Percentiles rank a stretch among this genome's conserved stretches.
phyloP scores from a whole-genome alignment of 2,329 filamentous ascomycete genomes.

The Fusarium papillatum region DNA sequence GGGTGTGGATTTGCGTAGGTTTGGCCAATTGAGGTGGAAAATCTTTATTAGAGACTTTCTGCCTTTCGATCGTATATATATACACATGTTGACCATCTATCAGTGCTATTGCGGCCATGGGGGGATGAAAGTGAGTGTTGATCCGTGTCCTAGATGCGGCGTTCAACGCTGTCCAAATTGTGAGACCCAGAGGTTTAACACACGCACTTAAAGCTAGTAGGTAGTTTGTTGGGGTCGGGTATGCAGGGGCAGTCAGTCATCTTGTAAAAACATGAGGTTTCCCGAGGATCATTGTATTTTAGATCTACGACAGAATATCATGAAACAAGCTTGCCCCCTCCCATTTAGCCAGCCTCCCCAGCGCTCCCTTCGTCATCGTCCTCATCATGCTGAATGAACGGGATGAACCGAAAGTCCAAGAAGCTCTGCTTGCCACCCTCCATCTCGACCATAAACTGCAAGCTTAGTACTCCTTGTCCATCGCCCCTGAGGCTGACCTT shows the following conservation, averaged over 20 bases:
- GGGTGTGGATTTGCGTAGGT: not conserved
- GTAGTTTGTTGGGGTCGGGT: too few relatives aligned
- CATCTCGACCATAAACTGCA: conserved; percentile 97
- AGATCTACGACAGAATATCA: not conserved
- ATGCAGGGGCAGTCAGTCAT: too few relatives aligned
- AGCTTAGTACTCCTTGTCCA: conserved; percentile 87
- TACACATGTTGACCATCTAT: rapidly evolving
- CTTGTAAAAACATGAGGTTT: not conserved
- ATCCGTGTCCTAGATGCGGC: not conserved
- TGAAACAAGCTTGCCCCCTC: conserved; percentile 4
- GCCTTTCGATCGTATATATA: not conserved
- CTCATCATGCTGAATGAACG: conserved; percentile 73
- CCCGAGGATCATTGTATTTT: conserved; percentile 8
- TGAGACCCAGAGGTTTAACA: not conserved
- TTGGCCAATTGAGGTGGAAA: not conserved
- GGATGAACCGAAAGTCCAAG: conserved; percentile 87
- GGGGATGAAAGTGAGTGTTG: not conserved
- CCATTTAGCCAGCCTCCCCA: conserved; percentile 21
- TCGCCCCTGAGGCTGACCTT: conserved; percentile 95
- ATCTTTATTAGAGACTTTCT: too few relatives aligned
- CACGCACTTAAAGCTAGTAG: too few relatives aligned
- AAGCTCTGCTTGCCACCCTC: conserved; percentile 80
- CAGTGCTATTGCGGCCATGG: not conserved
- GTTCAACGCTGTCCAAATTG: not conserved
- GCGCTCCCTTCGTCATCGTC: conserved; percentile 44